Base-by-base conservation (phyloP, 2,329 filamentous ascomycete species). In the Alternaria panax region DNA sequence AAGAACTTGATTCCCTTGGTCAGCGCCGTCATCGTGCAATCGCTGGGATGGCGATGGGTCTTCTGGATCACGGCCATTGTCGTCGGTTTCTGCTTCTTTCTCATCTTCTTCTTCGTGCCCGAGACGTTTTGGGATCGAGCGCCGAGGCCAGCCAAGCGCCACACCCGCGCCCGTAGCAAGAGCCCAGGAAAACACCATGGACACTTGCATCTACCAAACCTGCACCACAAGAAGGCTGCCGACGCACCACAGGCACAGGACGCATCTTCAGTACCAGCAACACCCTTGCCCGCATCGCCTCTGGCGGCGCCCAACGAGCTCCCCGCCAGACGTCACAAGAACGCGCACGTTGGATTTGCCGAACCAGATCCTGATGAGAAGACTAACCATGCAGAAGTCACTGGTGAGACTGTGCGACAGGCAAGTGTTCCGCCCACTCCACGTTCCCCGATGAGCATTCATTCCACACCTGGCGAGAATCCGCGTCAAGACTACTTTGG, bases 101-200 rank as follows among this genome's bases (percentile, higher is more conserved):
- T 96, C 3, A 83, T 98, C 1, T 97, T 96, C 75, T 83, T 97
- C 59, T 96, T 97, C 69, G 92, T 97, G 0, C 94, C 94, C 0
- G 94, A 98, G 79, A 97, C 93, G 0, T 97, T 97, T 67, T 98
- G 94, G 94, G 93, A 97, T 76, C 85, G 94, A 47, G 90, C 90
- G 2, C 93, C 93, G 8, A 79, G 80, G 28, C 81, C 84, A 30
- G 57, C 50, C 57, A 71, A 79, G 79, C 72, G 62, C 53, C 66
- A 62, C 80, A 81, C 60, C 62, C 72, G 54, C 51, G 75, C 64
- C 51, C 65, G 63, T 27, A 67, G 64, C 14, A 65, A 69, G 36
- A 75, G 72, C 53, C 78, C 53, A 48, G 64, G 65, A 65, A 68
- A 65, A 63, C 77, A 61, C 51, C 66, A 68, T 46, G 60, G 63